Conservation (phyloP, 2,329 filamentous ascomycete genomes). For the Akanthomyces lecanii region DNA sequence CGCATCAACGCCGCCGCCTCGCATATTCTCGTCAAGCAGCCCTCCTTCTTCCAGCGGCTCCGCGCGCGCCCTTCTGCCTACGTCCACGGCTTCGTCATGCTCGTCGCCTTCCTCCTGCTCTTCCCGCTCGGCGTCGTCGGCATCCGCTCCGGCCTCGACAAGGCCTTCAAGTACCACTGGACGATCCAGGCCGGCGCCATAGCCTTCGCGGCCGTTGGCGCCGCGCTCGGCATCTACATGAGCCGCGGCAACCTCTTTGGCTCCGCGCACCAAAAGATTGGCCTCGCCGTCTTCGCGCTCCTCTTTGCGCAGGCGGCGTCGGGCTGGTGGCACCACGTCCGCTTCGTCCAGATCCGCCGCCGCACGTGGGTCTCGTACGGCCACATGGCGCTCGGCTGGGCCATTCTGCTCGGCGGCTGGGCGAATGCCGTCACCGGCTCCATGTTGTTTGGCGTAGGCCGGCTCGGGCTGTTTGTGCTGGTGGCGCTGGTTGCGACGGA, state of each 20-base stretch:
- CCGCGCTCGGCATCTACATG: conserved; percentile 11
- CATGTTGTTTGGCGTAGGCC: conserved; percentile 10
- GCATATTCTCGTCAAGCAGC: neutral
- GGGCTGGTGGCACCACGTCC: conserved; percentile 18
- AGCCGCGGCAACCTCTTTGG: conserved; percentile 11
- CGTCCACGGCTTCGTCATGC: conserved; percentile 16
- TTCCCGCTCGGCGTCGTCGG: conserved; percentile 17
- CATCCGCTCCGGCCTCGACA: conserved; percentile 15
- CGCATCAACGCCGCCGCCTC: neutral
- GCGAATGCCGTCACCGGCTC: conserved; percentile 9
- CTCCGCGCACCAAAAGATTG: conserved; percentile 13
- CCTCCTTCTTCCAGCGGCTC: neutral
- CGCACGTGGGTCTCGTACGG: conserved; percentile 17
- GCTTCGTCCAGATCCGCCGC: conserved; percentile 12
- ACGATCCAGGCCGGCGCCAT: conserved; percentile 8
- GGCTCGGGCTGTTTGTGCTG: neutral
- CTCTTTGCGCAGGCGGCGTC: conserved; percentile 2
- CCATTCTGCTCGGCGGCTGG: conserved; percentile 15
- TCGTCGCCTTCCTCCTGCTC: conserved; percentile 9
- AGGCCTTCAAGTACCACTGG: conserved; percentile 17
- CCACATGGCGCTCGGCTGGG: conserved; percentile 17
- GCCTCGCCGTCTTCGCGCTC: conserved; percentile 2
- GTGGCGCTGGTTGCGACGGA: conserved; percentile 2
- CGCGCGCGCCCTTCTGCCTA: conserved; percentile 7
- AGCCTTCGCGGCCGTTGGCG: neutral